Evolutionary conservation across 129 eudicot species (phyloP).

Genomic region (Saposhnikovia divaricata): DNA sequence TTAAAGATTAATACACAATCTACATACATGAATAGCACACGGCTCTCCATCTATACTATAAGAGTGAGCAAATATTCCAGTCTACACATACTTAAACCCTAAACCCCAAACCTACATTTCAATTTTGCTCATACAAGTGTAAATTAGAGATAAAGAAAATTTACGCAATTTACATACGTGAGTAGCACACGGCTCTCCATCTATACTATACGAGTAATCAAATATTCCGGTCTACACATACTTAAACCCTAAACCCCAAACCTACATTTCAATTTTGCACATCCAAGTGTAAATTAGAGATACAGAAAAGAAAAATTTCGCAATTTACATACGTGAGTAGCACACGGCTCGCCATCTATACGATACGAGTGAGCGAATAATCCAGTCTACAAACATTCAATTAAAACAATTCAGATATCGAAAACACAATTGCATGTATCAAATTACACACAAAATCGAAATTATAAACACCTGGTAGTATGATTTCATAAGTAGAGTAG

Average conservation of each 20-base stretch:
- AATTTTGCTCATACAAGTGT: neutral
- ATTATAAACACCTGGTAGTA: constrained; percentile 40
- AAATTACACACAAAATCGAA: neutral
- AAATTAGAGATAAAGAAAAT: neutral
- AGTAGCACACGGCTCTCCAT: constrained; percentile 41
- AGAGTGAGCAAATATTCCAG: constrained; percentile 53
- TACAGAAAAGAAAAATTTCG: neutral
- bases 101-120: neutral
- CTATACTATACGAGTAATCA: constrained; percentile 46
- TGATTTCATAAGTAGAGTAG: constrained; percentile 43
- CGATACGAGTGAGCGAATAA: constrained; percentile 56
- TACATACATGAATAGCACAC: constrained; percentile 43
- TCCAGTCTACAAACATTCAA: constrained; percentile 33
- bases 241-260: neutral
- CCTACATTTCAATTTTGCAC: neutral
- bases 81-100: constrained; percentile 22
- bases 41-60: constrained; percentile 37
- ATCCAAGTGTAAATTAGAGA: neutral
- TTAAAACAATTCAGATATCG: neutral
- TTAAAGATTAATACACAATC: neutral
- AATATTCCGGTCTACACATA: constrained; percentile 46
- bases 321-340: constrained; percentile 30
- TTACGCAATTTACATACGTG: constrained; percentile 20
- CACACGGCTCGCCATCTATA: constrained; percentile 35
- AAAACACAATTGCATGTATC: neutral